Percentiles rank a stretch among this genome's conserved stretches.
These are phyloP conservation scores for Solanum corneliomulleri DNA, from an alignment of 257 asterid genomes.

Conservation along the genomic window DNA sequence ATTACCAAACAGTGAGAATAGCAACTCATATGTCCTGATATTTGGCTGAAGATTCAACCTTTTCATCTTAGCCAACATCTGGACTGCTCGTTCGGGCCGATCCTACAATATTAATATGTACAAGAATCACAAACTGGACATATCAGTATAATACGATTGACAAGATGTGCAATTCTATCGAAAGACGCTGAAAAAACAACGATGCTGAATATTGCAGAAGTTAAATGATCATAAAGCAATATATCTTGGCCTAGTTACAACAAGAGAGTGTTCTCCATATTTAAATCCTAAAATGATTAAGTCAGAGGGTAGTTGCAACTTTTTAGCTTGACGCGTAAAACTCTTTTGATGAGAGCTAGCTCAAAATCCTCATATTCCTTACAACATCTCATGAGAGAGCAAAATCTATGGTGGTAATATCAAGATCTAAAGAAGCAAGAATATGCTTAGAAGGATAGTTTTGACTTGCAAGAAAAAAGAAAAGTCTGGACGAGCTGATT, in stretches of 20 bases:
- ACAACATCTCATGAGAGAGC: not conserved
- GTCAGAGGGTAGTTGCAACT: not conserved
- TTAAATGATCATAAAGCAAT: not conserved
- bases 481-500: not conserved
- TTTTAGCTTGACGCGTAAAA: not conserved
- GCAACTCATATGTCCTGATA: conserved; percentile 61
- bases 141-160: not conserved
- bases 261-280: not conserved
- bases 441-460: not conserved
- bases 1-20: conserved; percentile 71
- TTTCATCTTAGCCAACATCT: conserved; percentile 51
- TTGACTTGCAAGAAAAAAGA: not conserved
- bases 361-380: not conserved
- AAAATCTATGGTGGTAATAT: not conserved
- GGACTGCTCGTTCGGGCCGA: conserved; percentile 65
- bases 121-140: not conserved
- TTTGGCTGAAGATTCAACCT: conserved; percentile 38
- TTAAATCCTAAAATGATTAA: not conserved
- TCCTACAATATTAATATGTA: conserved; percentile 49
- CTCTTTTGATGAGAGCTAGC: not conserved
- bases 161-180: not conserved
- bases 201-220: not conserved
- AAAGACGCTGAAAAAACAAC: not conserved
- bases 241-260: not conserved
- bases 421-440: not conserved